Percentiles rank a stretch among this genome's conserved stretches.
Evolutionary conservation across 805 yeast genomes (phyloP).

Genomic region (Teunomyces atbi): DNA sequence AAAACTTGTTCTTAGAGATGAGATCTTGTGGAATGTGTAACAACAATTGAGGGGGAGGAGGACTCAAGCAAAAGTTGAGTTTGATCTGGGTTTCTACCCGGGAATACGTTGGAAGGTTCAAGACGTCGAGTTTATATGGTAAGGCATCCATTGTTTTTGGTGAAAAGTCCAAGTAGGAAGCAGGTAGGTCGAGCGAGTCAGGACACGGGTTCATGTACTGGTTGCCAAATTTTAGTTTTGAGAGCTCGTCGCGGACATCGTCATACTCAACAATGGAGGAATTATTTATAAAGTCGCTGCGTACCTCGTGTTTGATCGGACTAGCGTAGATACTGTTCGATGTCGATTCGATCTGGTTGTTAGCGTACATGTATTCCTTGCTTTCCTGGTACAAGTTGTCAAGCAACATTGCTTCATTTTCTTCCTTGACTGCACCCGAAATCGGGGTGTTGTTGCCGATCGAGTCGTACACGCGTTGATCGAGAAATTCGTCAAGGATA

Average conservation of each 20-base stretch:
- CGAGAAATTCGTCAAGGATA: constrained; percentile 56
- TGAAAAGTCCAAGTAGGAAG: constrained; percentile 38
- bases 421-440: constrained; percentile 11
- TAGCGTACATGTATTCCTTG: constrained; percentile 21
- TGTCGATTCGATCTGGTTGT: constrained; percentile 7
- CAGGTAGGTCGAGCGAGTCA: constrained; percentile 25
- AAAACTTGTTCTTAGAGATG: constrained; percentile 81
- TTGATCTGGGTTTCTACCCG: constrained; percentile 97
- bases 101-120: constrained; percentile 73
- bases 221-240: constrained; percentile 55
- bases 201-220: constrained; percentile 38
- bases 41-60: constrained; percentile 72
- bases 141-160: constrained; percentile 33
- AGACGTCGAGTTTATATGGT: constrained; percentile 51
- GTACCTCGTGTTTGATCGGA: constrained; percentile 12
- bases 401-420: constrained; percentile 12
- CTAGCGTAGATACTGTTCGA: constrained; percentile 18
- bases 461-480: constrained; percentile 49
- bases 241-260: constrained; percentile 46
- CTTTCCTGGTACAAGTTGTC: constrained; percentile 16
- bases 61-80: constrained; percentile 62
- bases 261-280: constrained; percentile 35
- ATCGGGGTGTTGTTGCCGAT: constrained; percentile 19
- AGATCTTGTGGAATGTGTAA: constrained; percentile 85
- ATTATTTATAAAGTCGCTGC: not conserved